phyloP scores from a whole-genome alignment of 1,284 basidiomycete species.

The Sporisorium graminicola region DNA sequence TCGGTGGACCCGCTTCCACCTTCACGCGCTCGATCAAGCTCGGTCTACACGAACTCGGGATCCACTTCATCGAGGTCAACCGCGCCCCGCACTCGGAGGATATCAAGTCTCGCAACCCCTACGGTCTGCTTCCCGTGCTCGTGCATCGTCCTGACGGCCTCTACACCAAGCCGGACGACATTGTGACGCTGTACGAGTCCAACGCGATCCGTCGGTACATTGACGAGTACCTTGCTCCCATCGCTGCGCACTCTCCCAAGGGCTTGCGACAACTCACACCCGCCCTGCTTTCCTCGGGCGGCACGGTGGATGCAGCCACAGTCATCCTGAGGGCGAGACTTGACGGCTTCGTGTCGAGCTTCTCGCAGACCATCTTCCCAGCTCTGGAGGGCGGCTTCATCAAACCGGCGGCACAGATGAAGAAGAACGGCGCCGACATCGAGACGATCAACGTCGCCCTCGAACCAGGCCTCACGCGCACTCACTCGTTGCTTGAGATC shows the following conservation, averaged over 20 bases:
- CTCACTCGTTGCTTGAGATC: conserved; percentile 30
- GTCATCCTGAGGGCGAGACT: conserved; percentile 16
- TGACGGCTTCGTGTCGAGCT: conserved; percentile 26
- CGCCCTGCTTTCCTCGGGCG: background rate
- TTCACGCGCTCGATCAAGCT: conserved; percentile 42
- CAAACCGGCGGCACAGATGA: conserved; percentile 34
- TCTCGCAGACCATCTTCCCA: conserved; percentile 39
- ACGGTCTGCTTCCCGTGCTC: conserved; percentile 38
- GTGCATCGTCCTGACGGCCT: conserved; percentile 45
- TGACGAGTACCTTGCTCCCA: conserved; percentile 34
- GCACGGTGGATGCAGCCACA: background rate
- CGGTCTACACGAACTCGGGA: conserved; percentile 35
- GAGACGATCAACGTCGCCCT: conserved; percentile 41
- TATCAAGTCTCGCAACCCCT: conserved; percentile 31
- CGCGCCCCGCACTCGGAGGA: conserved; percentile 34
- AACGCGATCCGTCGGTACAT: conserved; percentile 47
- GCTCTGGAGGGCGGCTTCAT: conserved; percentile 36
- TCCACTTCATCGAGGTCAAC: conserved; percentile 28
- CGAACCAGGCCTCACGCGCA: conserved; percentile 10
- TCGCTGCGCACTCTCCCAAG: background rate
- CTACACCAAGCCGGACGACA: conserved; percentile 22
- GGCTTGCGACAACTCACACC: conserved; percentile 23
- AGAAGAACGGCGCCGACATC: conserved; percentile 36
- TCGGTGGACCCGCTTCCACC: conserved; percentile 22
- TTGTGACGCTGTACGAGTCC: conserved; percentile 34